A percentile compares a stretch with the other conserved stretches of the same genome.
Conservation (phyloP, 192 early-diverging fungal genomes). For the Backusella liffmaniae region DNA sequence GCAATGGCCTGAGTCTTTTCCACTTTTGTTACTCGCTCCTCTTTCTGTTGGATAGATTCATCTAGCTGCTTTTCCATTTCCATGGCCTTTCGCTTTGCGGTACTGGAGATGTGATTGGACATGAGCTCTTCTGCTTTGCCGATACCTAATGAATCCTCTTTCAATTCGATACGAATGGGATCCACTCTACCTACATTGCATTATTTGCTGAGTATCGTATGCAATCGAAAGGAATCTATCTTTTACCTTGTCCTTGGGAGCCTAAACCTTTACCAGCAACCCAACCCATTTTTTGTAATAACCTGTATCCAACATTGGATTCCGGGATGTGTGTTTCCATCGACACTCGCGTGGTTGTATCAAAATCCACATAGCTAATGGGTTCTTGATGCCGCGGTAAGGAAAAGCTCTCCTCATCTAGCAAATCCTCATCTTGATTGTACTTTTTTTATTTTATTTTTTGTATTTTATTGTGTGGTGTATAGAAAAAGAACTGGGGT, state of each 20-base stretch:
- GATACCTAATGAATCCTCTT: conserved; percentile 63
- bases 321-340: conserved; percentile 63
- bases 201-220: not conserved
- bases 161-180: conserved; percentile 67
- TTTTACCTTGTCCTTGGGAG: conserved; percentile 47
- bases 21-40: conserved; percentile 56
- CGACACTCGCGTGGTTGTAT: conserved; percentile 34
- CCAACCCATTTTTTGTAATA: conserved; percentile 79
- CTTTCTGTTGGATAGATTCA: conserved; percentile 60
- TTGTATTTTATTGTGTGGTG: not conserved
- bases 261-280: conserved; percentile 61
- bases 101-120: conserved; percentile 52
- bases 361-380: conserved; percentile 12
- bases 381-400: conserved; percentile 22
- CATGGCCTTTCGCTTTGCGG: conserved; percentile 59
- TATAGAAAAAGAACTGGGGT: not conserved
- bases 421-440: not conserved
- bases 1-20: conserved; percentile 48
- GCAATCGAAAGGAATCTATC: not conserved
- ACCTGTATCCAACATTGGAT: conserved; percentile 61
- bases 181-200: conserved; percentile 56
- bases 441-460: not conserved
- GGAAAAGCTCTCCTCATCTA: not conserved
- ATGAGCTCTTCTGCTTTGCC: conserved; percentile 60
- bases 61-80: conserved; percentile 65